phyloP scores from a whole-genome alignment of 2,329 filamentous ascomycete genomes.

The Aureobasidium pullulans region DNA sequence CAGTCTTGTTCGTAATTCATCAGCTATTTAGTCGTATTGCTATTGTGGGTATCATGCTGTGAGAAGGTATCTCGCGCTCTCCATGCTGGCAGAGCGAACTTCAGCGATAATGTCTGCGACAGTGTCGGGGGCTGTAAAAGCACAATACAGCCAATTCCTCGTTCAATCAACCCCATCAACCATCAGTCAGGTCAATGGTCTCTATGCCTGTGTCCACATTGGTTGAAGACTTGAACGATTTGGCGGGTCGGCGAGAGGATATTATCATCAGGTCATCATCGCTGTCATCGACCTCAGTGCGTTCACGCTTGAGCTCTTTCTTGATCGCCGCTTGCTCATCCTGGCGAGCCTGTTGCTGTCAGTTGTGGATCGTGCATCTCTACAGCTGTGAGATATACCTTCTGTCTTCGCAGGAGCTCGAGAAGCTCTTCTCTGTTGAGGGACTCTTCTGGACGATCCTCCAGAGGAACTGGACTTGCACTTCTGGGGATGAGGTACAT shows the following conservation, averaged over 20 bases:
- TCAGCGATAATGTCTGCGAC: no score
- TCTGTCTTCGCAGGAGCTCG: slow-evolving; percentile 15
- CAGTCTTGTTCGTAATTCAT: no score
- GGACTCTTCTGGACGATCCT: slow-evolving; percentile 15
- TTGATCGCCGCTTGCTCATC: background rate
- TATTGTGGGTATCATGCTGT: no score
- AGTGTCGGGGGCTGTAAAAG: background rate
- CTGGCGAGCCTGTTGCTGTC: background rate
- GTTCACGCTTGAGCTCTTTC: slow-evolving; percentile 8
- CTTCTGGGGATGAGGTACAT: slow-evolving; percentile 21
- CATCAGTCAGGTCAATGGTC: slow-evolving; percentile 1
- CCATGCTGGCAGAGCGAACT: no score
- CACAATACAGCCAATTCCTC: background rate
- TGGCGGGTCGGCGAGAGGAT: background rate
- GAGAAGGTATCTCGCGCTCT: no score
- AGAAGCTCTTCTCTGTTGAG: slow-evolving; percentile 16
- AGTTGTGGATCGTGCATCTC: background rate
- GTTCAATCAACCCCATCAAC: background rate
- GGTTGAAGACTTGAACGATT: background rate
- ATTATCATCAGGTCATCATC: background rate
- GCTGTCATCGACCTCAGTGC: background rate
- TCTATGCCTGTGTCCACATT: background rate
- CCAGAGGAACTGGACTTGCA: slow-evolving; percentile 17
- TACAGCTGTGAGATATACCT: background rate
- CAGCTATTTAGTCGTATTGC: no score